phyloP scores from a whole-genome alignment of 768 basidiomycete species.

The Lanmaoa pseudosensibilis region DNA sequence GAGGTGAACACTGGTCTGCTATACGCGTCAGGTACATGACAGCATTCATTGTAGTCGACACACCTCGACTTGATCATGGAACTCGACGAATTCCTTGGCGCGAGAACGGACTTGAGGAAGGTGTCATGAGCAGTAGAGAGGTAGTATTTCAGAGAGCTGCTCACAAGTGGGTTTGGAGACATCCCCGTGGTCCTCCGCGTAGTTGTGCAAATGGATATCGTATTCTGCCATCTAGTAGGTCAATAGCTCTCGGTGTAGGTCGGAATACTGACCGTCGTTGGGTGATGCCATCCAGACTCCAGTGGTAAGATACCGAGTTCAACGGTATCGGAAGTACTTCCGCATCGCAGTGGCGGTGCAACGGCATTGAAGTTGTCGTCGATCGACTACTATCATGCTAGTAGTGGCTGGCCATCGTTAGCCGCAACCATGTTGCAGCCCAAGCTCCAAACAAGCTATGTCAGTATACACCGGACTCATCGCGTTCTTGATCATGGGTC shows the following conservation, averaged over 20 bases:
- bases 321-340: no score
- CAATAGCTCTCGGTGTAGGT: not conserved
- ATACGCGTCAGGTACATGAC: constrained; percentile 1
- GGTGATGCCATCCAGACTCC: constrained; percentile 16
- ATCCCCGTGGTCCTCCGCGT: not conserved
- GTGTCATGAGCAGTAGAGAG: not conserved
- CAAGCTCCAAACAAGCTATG: not conserved
- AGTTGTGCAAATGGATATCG: not conserved
- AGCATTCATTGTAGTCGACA: constrained; percentile 1
- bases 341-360: constrained; percentile 14
- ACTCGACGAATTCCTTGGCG: constrained; percentile 73
- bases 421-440: constrained; percentile 7
- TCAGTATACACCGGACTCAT: not conserved
- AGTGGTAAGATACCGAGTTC: not conserved
- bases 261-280: constrained; percentile 9
- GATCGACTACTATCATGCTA: not conserved
- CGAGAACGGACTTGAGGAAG: constrained; percentile 35
- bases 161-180: constrained; percentile 15
- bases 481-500: constrained; percentile 30
- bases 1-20: constrained; percentile 80
- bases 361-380: not conserved
- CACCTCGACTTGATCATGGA: constrained; percentile 92
- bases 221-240: constrained; percentile 3
- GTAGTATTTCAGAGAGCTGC: not conserved
- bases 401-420: not conserved